Percentiles rank a stretch among this genome's conserved stretches.
These are phyloP conservation scores for Fusarium sp. DNA, from an alignment of 2,329 filamentous ascomycete genomes.

Conservation along the genomic window DNA sequence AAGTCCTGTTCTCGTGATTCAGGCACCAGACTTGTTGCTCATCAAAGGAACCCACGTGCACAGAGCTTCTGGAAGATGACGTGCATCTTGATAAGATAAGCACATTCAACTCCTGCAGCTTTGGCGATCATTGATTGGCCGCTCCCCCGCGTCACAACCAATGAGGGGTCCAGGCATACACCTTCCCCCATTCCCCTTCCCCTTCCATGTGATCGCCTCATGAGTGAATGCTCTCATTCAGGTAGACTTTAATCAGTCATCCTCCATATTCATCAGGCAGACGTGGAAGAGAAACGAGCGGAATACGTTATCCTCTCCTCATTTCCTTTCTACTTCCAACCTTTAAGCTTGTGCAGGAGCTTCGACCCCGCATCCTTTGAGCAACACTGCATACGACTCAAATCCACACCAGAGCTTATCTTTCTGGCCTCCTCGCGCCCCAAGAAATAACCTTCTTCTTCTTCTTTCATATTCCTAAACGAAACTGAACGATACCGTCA, in stretches of 20 bases:
- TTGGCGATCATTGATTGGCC: conserved; percentile 13
- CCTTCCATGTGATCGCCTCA: conserved; percentile 49
- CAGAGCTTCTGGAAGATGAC: conserved; percentile 24
- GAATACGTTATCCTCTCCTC: background rate
- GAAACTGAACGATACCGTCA: conserved; percentile 28
- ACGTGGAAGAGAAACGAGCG: conserved; percentile 6
- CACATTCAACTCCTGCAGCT: background rate
- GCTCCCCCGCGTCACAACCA: conserved; percentile 20
- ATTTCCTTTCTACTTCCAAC: background rate
- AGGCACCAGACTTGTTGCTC: conserved; percentile 17
- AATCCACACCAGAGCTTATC: conserved; percentile 7
- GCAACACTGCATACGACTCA: conserved; percentile 2
- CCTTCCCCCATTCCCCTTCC: no score
- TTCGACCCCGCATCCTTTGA: conserved; percentile 28
- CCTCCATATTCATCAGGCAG: conserved; percentile 9
- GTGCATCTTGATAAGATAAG: conserved; percentile 38
- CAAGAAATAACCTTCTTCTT: background rate
- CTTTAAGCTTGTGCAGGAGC: conserved; percentile 7
- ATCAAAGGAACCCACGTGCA: conserved; percentile 22
- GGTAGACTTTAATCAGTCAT: conserved; percentile 29
- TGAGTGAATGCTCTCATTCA: conserved; percentile 29
- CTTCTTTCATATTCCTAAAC: background rate
- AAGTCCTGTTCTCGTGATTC: conserved; percentile 19
- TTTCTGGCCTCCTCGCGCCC: background rate
- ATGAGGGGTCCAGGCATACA: conserved; percentile 37